Base-by-base conservation (phyloP, 306 rosid species). In the Ormosia emarginata region DNA sequence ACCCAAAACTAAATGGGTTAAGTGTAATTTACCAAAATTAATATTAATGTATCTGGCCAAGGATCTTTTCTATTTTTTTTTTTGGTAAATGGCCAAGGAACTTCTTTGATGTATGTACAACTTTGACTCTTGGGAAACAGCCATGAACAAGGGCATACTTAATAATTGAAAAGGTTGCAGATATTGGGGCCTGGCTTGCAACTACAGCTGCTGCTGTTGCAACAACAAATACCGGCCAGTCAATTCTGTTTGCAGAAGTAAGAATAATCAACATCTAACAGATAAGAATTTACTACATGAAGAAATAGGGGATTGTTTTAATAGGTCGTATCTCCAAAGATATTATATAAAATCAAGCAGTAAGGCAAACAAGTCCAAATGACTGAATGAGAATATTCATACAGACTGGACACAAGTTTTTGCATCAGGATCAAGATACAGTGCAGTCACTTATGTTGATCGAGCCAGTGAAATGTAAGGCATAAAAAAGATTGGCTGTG, bases 141-240 rank as follows among this genome's bases (percentile, higher is more conserved):
- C 99, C 98, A 66, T 80, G 97, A 14, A 98, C 91, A 85, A 88
- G 93, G 80, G 99, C 99, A 84, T 95, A 97, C 93, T 95, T 93
- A 82, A 93, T 87, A 70, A 95, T 80, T 8, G 98, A 91, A 89
- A 90, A 95, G 9, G 98, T 92, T 58, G 99, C 98, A 12, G 92
- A 78, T 79, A 95, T 92, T 24, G 98, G 93, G 52, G 98, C 97
- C 78, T 95, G 99, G 85, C 97, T 95, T 43, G 97, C 99, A 75
- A 95, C 97, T 75, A 93, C 15, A 62, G 99, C 98, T 57, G 99
- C 99, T 39, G 91, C 90, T 29, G 97, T 93, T 86, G 99, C 98
- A 74, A 95, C 89, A 70, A 85, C 61, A 86, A 91, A 93, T 79
- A 93, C 98, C 2, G 99, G 98, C 99, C 98, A 93, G 67, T 92